Evolutionary conservation across 2,329 filamentous ascomycete genomes (phyloP).

Genomic region (Pyricularia grisea): DNA sequence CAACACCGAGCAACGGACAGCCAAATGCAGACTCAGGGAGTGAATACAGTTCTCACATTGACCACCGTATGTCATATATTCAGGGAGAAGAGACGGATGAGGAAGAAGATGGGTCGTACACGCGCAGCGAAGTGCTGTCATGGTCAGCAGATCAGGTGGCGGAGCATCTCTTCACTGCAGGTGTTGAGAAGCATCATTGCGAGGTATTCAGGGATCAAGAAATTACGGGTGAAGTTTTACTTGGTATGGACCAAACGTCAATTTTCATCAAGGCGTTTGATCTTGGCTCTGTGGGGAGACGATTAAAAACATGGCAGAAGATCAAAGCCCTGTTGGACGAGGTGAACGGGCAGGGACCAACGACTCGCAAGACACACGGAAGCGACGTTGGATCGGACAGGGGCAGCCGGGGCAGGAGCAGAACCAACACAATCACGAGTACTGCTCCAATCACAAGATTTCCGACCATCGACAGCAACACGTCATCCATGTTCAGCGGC

Average conservation of each 20-base stretch:
- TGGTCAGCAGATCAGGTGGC: slow-evolving; percentile 82
- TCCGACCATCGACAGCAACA: slow-evolving; percentile 31
- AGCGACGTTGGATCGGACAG: slow-evolving; percentile 42
- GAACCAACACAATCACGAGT: slow-evolving; percentile 48
- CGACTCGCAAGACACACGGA: slow-evolving; percentile 41
- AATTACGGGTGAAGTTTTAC: slow-evolving; percentile 83
- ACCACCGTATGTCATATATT: slow-evolving; percentile 78
- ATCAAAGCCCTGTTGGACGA: slow-evolving; percentile 89
- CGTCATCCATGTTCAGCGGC: slow-evolving; percentile 25
- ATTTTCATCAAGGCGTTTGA: slow-evolving; percentile 95
- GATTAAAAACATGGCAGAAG: slow-evolving; percentile 93
- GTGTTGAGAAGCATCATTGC: slow-evolving; percentile 83
- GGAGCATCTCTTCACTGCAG: slow-evolving; percentile 75
- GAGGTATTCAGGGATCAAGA: slow-evolving; percentile 94
- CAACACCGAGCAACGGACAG: slow-evolving; percentile 42
- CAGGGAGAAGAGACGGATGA: slow-evolving; percentile 93
- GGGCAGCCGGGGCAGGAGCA: slow-evolving; percentile 37
- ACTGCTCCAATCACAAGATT: slow-evolving; percentile 24
- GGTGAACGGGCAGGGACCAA: slow-evolving; percentile 44
- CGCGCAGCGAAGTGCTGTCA: slow-evolving; percentile 58
- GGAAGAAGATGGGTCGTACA: slow-evolving; percentile 68
- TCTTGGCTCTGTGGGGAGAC: slow-evolving; percentile 78
- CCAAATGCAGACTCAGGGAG: slow-evolving; percentile 69
- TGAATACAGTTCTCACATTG: slow-evolving; percentile 75
- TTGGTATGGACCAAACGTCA: slow-evolving; percentile 93